These are phyloP conservation scores for Astrothelium subdiscretum DNA, from an alignment of 495 filamentous ascomycete species.

Conservation along the genomic window DNA sequence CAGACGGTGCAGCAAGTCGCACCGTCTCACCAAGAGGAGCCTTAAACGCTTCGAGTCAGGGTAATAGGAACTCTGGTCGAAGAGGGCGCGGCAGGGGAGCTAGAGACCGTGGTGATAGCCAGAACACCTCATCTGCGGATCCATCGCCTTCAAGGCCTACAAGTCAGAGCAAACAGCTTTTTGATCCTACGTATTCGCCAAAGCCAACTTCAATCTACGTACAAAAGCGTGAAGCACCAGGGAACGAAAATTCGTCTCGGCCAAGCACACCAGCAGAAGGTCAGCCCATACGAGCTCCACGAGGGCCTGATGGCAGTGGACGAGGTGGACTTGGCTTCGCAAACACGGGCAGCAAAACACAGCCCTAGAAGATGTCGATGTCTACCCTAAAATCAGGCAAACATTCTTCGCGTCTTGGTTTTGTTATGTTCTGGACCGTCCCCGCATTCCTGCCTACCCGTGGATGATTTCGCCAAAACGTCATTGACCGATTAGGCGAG, in stretches of 20 bases:
- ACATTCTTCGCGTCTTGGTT: neutral
- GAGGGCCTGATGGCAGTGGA: slow-evolving; percentile 64
- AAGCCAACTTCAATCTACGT: slow-evolving; percentile 46
- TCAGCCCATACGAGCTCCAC: slow-evolving; percentile 54
- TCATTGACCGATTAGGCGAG: neutral
- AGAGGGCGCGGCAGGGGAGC: slow-evolving; percentile 18
- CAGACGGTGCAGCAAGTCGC: slow-evolving; percentile 33
- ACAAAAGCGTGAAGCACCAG: slow-evolving; percentile 42
- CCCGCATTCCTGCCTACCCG: neutral
- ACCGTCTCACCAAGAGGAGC: slow-evolving; percentile 41
- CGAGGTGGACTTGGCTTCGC: slow-evolving; percentile 60
- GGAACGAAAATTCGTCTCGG: slow-evolving; percentile 17
- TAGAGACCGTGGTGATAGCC: slow-evolving; percentile 30
- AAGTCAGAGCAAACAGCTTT: slow-evolving; percentile 42
- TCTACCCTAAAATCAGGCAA: neutral
- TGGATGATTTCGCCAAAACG: neutral
- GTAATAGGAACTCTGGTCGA: slow-evolving; percentile 13
- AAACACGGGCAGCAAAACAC: slow-evolving; percentile 36
- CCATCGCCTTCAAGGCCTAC: slow-evolving; percentile 30
- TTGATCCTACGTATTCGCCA: slow-evolving; percentile 58
- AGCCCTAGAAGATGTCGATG: slow-evolving; percentile 16
- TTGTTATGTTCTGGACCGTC: neutral
- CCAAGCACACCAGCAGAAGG: slow-evolving; percentile 30
- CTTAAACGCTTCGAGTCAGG: slow-evolving; percentile 47
- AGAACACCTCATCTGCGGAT: slow-evolving; percentile 36